Conservation (phyloP, 805 yeast genomes). For the Saturnispora gosingensis region DNA sequence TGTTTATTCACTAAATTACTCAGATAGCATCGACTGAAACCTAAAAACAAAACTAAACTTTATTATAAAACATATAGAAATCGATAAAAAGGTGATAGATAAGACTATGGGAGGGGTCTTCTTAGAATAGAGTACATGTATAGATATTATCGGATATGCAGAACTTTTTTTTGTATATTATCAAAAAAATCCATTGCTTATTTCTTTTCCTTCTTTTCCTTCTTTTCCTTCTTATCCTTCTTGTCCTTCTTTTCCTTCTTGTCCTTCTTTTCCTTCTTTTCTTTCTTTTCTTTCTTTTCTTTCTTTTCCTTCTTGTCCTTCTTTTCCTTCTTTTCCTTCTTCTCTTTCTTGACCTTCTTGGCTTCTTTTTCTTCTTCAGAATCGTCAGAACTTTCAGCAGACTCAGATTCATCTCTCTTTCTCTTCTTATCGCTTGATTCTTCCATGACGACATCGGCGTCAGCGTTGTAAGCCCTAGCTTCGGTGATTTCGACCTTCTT, state of each 20-base stretch:
- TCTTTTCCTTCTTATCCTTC: slow-evolving; percentile 24
- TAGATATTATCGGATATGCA: background rate
- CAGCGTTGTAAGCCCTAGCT: slow-evolving; percentile 85
- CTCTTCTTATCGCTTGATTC: slow-evolving; percentile 16
- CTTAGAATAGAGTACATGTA: slow-evolving; percentile 2
- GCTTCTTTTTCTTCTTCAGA: slow-evolving; percentile 15
- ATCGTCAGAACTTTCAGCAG: slow-evolving; percentile 20
- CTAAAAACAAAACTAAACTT: slow-evolving; percentile 3
- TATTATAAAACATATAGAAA: slow-evolving; percentile 6
- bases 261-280: slow-evolving; percentile 27
- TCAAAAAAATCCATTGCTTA: slow-evolving; percentile 16
- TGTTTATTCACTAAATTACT: background rate
- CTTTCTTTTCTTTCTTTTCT: slow-evolving; percentile 22
- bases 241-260: slow-evolving; percentile 25
- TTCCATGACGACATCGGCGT: slow-evolving; percentile 53
- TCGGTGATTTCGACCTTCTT: slow-evolving; percentile 81
- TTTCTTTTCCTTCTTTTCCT: slow-evolving; percentile 25
- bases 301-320: slow-evolving; percentile 18
- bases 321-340: slow-evolving; percentile 19
- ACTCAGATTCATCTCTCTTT: slow-evolving; percentile 20
- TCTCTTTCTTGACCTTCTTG: slow-evolving; percentile 17
- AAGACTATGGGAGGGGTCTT: background rate
- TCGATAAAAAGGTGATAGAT: background rate
- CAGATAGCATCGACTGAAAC: background rate
- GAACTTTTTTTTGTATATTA: slow-evolving; percentile 13